Evolutionary conservation across 139 green algal species (phyloP).

Genomic region (Chlamydomonas asymmetrica): DNA sequence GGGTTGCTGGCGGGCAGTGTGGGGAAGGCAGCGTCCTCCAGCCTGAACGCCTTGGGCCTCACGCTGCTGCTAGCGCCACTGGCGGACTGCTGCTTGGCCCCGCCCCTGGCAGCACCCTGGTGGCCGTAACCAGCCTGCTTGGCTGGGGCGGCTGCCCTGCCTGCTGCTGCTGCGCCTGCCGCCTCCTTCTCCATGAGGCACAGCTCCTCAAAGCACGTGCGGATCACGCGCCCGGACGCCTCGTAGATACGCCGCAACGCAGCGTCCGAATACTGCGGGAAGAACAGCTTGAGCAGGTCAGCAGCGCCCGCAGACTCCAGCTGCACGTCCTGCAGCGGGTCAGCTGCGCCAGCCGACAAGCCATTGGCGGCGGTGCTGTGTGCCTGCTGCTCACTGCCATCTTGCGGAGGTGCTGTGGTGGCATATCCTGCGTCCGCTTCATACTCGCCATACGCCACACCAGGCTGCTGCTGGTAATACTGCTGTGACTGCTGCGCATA

Average conservation of each 20-base stretch:
- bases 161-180: neutral
- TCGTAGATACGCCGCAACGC: constrained; percentile 3
- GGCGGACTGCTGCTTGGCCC: neutral
- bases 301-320: neutral
- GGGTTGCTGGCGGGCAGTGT: too few species aligned
- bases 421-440: too few species aligned
- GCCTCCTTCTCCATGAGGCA: constrained; percentile 14
- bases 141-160: neutral
- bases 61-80: neutral
- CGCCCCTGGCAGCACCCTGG: neutral
- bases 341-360: neutral
- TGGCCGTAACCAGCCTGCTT: too few species aligned
- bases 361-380: too few species aligned
- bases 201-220: constrained; percentile 9
- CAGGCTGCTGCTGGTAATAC: too few species aligned
- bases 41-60: neutral
- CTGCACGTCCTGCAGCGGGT: neutral
- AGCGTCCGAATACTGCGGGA: neutral
- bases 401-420: too few species aligned
- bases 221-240: neutral
- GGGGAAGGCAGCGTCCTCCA: constrained; percentile 2
- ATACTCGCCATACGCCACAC: too few species aligned
- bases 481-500: too few species aligned
- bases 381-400: too few species aligned
- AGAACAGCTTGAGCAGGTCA: constrained; percentile 19